Evolutionary conservation across 2,329 filamentous ascomycete genomes (phyloP).

Genomic region (Pseudocercospora cruenta): DNA sequence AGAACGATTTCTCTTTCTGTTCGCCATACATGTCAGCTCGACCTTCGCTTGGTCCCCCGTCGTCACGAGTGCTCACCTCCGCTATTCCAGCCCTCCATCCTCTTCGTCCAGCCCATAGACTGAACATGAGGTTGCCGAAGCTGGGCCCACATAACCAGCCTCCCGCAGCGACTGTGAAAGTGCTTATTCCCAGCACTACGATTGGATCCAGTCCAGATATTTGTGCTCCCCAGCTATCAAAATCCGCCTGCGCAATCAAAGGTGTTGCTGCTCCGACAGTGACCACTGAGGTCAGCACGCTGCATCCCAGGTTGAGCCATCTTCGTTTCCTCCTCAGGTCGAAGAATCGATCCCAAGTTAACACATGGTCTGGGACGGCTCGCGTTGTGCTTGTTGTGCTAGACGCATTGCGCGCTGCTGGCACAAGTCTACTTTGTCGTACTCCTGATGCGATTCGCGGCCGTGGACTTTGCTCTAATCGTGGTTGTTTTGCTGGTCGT

Average conservation of each 20-base stretch:
- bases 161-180: conserved; percentile 72
- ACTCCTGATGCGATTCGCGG: conserved; percentile 11
- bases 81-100: conserved; percentile 68
- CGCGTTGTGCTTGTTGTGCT: conserved; percentile 6
- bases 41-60: neutral
- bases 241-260: conserved; percentile 70
- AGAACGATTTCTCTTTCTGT: conserved; percentile 93
- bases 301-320: conserved; percentile 79
- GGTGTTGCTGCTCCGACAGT: conserved; percentile 66
- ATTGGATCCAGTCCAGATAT: conserved; percentile 86
- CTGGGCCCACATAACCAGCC: conserved; percentile 89
- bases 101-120: conserved; percentile 69
- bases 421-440: neutral
- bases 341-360: conserved; percentile 89
- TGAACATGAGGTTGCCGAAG: conserved; percentile 79
- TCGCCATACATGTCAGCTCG: neutral
- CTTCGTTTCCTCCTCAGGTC: conserved; percentile 82
- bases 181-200: conserved; percentile 79
- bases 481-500: conserved; percentile 9
- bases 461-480: conserved; percentile 1
- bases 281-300: conserved; percentile 65
- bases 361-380: conserved; percentile 30
- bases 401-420: conserved; percentile 3
- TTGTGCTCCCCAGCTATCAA: conserved; percentile 67
- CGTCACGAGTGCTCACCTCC: conserved; percentile 51